Base-by-base conservation (phyloP, 306 rosid species). In the Aeschynomene evenia region DNA sequence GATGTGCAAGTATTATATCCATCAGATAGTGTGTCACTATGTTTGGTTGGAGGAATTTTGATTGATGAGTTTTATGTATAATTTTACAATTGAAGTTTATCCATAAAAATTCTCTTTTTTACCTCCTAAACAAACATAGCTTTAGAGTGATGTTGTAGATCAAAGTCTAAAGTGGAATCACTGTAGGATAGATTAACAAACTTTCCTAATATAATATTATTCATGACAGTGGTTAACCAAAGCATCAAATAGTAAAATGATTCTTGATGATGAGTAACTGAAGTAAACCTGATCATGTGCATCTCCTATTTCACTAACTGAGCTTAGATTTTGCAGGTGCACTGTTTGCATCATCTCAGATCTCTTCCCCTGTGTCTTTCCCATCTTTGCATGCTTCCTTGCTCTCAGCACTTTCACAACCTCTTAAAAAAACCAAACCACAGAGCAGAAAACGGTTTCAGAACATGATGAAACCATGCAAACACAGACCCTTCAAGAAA, bases 341-440 rank as follows among this genome's bases (percentile, higher is more conserved):
- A 20, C 66, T 49, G 68, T 62, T 45, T 70, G 62, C 34, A 72
- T 51, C 74, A 45, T 66, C 68, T 69, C 89, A 52, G 49, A 69
- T 26, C 80, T 28, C n/a, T 76, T 88, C 53, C 14, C 68, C 40
- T 56, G 84, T 68, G 73, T 77, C 77, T 82, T 84, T 84, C 82
- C 89, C 14, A 79, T 66, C 77, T 82, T 91, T n/a, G 96, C 96
- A 7, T 71, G 73, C 69, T 88, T 95, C 80, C 87, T 95, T 4
- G 96, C 97, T 71, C 79, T 79, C 84, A 91, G 34, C 4, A 89
- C 96, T 81, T 86, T 87, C 79, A 78, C 74, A 68, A 95, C 97
- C 82, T 95, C 99, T 95, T n/a, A n/a, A 42, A 57, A 52, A 72
- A 75, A 43, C 61, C 78, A 79, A 56, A 34, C n/a, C n/a, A n/a